Evolutionary conservation across 2,329 filamentous ascomycete genomes (phyloP).

Genomic region (Dactylellina drechsleri): DNA sequence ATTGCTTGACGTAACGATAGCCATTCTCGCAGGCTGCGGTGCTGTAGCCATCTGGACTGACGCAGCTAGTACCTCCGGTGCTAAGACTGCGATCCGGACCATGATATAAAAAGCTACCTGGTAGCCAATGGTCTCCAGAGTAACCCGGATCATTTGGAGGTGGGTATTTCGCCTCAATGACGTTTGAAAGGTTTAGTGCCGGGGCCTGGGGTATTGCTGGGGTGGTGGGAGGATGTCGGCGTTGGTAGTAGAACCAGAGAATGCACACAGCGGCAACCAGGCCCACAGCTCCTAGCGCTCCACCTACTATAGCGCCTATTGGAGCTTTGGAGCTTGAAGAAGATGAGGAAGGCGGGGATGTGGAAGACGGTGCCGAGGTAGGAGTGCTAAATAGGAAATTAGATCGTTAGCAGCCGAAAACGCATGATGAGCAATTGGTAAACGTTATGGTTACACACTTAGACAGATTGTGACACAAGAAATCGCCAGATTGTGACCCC

Average conservation of each 20-base stretch:
- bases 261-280: slow-evolving; percentile 22
- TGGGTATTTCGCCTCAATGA: slow-evolving; percentile 50
- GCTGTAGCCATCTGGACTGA: slow-evolving; percentile 28
- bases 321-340: slow-evolving; percentile 32
- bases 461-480: slow-evolving; percentile 11
- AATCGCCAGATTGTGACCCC: slow-evolving; percentile 14
- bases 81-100: slow-evolving; percentile 39
- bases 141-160: slow-evolving; percentile 42
- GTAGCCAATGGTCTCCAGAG: slow-evolving; percentile 47
- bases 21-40: background rate
- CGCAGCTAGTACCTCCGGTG: slow-evolving; percentile 24
- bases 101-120: slow-evolving; percentile 50
- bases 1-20: slow-evolving; percentile 13
- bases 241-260: slow-evolving; percentile 14
- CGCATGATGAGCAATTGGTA: background rate
- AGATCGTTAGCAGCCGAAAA: slow-evolving; percentile 3
- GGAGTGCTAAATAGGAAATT: slow-evolving; percentile 14
- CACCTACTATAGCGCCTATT: slow-evolving; percentile 39
- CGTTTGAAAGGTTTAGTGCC: slow-evolving; percentile 37
- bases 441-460: slow-evolving; percentile 23
- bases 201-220: slow-evolving; percentile 48
- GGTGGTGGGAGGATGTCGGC: slow-evolving; percentile 14
- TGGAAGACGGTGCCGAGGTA: slow-evolving; percentile 20
- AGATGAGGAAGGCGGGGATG: slow-evolving; percentile 13
- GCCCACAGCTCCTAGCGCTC: slow-evolving; percentile 16